Conservation (phyloP, 768 basidiomycete genomes). For the Trametopsis cervina region DNA sequence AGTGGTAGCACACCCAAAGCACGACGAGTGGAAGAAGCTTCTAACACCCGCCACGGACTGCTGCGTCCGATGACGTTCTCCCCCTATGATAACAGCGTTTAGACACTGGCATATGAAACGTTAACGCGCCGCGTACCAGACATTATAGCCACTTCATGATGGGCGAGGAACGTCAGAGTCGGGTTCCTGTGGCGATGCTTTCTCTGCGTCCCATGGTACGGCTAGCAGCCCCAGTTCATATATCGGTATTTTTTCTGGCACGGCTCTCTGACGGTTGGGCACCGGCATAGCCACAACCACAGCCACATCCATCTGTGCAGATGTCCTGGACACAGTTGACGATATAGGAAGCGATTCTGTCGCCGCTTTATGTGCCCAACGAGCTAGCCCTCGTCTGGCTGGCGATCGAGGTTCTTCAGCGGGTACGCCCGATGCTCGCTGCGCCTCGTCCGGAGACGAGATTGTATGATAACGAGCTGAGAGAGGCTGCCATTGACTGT, state of each 20-base stretch:
- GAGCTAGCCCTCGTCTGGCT: background rate
- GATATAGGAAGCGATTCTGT: background rate
- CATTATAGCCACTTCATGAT: no score
- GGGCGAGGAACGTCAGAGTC: background rate
- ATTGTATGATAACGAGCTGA: no score
- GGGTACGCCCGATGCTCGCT: background rate
- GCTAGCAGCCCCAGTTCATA: constrained; percentile 7
- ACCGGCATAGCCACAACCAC: constrained; percentile 8
- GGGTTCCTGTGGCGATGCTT: background rate
- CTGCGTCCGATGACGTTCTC: no score
- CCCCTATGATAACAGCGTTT: no score
- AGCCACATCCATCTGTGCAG: background rate
- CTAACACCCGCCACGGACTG: no score
- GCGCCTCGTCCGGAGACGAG: no score
- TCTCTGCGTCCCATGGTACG: constrained; percentile 5
- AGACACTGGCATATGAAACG: no score
- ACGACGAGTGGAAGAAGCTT: no score
- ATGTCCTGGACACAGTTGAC: background rate
- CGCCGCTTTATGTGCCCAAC: background rate
- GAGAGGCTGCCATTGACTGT: no score
- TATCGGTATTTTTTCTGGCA: background rate
- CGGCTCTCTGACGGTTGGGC: background rate
- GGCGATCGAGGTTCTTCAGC: background rate
- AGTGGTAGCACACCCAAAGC: no score
- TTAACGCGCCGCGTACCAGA: no score